A percentile compares a stretch with the other conserved stretches of the same genome.
Conservation (phyloP, 495 filamentous ascomycete genomes). For the Penicillium bovifimosum region DNA sequence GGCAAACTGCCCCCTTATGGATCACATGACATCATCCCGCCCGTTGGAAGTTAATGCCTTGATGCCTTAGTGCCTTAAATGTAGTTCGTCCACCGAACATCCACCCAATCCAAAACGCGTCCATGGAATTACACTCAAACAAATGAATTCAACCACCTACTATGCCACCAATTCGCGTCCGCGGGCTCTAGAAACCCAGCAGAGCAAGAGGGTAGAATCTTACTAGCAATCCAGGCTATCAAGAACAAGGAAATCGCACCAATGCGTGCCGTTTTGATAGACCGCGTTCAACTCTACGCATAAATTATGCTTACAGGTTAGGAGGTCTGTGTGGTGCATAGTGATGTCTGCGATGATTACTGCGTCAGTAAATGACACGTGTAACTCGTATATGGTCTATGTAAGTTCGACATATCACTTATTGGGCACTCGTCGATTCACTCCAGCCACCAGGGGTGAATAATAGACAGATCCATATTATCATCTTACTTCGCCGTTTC, state of each 20-base stretch:
- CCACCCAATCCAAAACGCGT: background rate
- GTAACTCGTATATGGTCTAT: too few relatives aligned
- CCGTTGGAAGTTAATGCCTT: background rate
- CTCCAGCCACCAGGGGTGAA: too few relatives aligned
- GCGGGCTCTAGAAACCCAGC: background rate
- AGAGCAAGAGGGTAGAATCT: conserved; percentile 1
- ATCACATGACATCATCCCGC: conserved; percentile 23
- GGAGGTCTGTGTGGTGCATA: too few relatives aligned
- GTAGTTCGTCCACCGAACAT: too few relatives aligned
- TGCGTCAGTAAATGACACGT: too few relatives aligned
- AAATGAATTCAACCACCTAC: background rate
- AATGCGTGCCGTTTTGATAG: background rate
- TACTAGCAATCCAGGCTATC: background rate
- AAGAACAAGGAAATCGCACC: background rate
- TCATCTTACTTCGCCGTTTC: too few relatives aligned
- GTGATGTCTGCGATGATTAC: too few relatives aligned
- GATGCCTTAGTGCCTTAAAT: background rate
- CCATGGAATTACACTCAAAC: background rate
- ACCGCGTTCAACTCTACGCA: background rate
- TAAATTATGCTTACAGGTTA: too few relatives aligned
- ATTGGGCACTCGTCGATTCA: too few relatives aligned
- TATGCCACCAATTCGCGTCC: background rate
- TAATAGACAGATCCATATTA: too few relatives aligned
- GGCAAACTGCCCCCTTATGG: background rate
- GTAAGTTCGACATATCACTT: too few relatives aligned